A percentile compares a stretch with the other conserved stretches of the same genome.
Conservation (phyloP, 108 stramenopile genomes). For the Pseudonitzschia multistriata region DNA sequence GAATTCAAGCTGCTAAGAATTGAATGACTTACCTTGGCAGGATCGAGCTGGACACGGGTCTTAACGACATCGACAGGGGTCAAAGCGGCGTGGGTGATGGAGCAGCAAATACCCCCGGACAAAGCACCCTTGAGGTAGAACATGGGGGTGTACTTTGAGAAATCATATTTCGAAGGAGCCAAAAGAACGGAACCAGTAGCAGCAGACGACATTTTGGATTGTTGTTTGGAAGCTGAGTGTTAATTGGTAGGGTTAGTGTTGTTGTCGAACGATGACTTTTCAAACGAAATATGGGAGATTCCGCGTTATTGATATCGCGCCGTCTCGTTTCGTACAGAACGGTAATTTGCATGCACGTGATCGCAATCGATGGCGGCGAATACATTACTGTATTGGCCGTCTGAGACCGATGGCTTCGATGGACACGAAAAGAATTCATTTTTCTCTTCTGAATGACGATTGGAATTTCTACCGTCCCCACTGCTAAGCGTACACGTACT, state of each 20-base stretch:
- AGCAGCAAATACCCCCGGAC: constrained; percentile 97
- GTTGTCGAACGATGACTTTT: neutral
- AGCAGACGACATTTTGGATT: neutral
- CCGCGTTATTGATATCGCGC: too few species aligned
- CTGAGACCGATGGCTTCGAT: neutral
- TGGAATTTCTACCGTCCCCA: neutral
- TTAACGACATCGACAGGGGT: constrained; percentile 97
- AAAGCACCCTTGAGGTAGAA: constrained; percentile 87
- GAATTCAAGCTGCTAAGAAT: too few species aligned
- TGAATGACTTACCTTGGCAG: constrained; percentile 58
- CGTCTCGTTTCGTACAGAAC: too few species aligned
- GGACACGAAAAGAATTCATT: constrained; percentile 1
- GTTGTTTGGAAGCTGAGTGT: neutral
- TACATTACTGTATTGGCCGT: neutral
- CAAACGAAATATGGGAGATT: neutral
- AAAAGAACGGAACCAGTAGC: constrained; percentile 59
- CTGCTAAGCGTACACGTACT: too few species aligned
- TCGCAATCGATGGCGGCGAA: neutral
- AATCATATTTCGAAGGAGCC: constrained; percentile 68
- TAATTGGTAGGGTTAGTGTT: neutral
- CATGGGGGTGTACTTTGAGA: constrained; percentile 64
- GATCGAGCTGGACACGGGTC: constrained; percentile 95
- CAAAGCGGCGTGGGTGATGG: constrained; percentile 94
- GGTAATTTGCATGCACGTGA: neutral
- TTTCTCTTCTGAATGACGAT: neutral